A percentile compares a stretch with the other conserved stretches of the same genome.
phyloP scores from a whole-genome alignment of 2,329 filamentous ascomycete genomes.

The Coniochaeta hoffmannii region DNA sequence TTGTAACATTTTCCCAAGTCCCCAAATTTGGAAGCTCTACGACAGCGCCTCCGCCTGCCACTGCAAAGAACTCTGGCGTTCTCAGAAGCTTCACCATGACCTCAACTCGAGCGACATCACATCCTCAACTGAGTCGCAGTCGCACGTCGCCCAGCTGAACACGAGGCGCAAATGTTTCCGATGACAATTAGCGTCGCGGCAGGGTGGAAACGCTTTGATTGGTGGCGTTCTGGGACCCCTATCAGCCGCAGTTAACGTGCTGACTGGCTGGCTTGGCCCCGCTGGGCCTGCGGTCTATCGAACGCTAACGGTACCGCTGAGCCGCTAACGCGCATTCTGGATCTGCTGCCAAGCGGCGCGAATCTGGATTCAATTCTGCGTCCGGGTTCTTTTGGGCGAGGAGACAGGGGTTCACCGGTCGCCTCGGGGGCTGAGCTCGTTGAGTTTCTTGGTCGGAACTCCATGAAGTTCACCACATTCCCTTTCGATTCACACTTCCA shows the following conservation, averaged over 20 bases:
- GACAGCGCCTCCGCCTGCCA: too few relatives aligned
- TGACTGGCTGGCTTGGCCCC: neutral
- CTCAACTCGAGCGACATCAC: too few relatives aligned
- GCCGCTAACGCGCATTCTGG: neutral
- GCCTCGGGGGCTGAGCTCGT: neutral
- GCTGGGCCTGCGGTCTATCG: neutral
- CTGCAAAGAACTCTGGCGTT: too few relatives aligned
- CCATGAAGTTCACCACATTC: neutral
- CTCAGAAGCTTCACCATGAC: too few relatives aligned
- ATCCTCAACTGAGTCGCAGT: too few relatives aligned
- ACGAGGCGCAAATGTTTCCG: too few relatives aligned
- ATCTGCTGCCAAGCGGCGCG: neutral
- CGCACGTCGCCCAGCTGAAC: too few relatives aligned
- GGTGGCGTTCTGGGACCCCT: neutral
- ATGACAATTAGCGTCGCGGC: too few relatives aligned
- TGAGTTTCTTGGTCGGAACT: neutral
- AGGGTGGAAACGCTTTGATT: neutral
- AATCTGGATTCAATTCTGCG: neutral
- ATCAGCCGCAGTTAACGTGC: neutral
- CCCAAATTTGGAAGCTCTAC: too few relatives aligned
- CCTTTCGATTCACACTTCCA: neutral
- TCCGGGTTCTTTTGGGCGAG: neutral
- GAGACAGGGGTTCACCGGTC: neutral
- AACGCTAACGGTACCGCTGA: neutral
- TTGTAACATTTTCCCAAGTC: too few relatives aligned